Conservation (phyloP, 192 early-diverging fungal genomes). For the Anaeromyces robustus region DNA sequence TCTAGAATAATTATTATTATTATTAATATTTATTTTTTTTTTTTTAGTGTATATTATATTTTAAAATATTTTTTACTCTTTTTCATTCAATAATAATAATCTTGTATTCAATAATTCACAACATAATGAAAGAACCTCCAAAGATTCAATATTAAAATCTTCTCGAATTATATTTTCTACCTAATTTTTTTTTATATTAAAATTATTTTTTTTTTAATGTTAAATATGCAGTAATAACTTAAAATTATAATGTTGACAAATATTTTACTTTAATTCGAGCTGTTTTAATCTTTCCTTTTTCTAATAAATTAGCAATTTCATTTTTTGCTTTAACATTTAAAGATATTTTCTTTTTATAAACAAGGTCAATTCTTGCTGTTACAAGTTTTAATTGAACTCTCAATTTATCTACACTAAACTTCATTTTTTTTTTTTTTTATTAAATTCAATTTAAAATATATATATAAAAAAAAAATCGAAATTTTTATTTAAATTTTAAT, state of each 20-base stretch:
- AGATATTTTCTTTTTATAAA: background rate
- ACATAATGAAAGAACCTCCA: slow-evolving; percentile 85
- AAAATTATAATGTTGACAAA: no score
- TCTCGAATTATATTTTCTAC: slow-evolving; percentile 87
- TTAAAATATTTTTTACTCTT: background rate
- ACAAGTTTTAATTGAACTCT: background rate
- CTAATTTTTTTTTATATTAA: background rate
- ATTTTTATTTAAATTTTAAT: no score
- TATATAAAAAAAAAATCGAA: no score
- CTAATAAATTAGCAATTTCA: background rate
- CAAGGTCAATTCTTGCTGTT: background rate
- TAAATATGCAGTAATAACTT: no score
- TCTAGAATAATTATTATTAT: no score
- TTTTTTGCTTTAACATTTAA: background rate
- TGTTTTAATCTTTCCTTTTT: background rate
- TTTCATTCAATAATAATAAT: background rate
- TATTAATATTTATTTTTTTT: no score
- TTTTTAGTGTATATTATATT: no score
- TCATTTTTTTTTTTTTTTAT: background rate
- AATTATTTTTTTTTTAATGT: no score
- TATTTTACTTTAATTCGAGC: background rate
- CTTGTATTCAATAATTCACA: slow-evolving; percentile 52
- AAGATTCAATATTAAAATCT: slow-evolving; percentile 77
- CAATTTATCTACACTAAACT: background rate
- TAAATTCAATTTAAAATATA: no score